Evolutionary conservation across 345 rosid species (phyloP).

Genomic region (Excoecaria agallocha): DNA sequence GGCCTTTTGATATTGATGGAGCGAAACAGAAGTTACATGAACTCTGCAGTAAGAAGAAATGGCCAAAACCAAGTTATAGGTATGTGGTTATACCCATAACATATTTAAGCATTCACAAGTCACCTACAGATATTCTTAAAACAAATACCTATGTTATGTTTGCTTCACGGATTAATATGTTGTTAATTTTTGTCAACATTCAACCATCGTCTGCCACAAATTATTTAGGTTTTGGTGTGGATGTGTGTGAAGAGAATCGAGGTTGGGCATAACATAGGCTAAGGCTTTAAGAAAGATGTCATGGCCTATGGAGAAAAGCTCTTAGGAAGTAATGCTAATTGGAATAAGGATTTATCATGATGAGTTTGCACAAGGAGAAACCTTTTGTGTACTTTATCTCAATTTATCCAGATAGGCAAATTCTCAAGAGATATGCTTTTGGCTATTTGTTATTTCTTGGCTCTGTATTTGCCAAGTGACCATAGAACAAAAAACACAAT

Average conservation of each 20-base stretch:
- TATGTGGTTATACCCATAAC: slow-evolving; percentile 19
- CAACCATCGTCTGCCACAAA: neutral
- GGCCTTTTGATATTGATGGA: slow-evolving; percentile 30
- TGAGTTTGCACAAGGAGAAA: neutral
- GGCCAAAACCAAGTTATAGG: slow-evolving; percentile 69
- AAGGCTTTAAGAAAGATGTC: neutral
- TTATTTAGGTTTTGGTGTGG: neutral
- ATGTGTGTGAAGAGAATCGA: too few species aligned
- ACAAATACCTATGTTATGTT: neutral
- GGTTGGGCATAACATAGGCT: neutral
- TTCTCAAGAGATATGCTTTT: neutral
- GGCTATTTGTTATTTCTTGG: neutral
- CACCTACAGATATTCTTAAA: neutral
- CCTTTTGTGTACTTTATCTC: neutral
- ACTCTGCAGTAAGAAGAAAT: slow-evolving; percentile 55
- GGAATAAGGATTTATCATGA: neutral
- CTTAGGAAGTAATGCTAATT: neutral
- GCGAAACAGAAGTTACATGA: slow-evolving; percentile 64
- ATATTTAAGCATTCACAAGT: neutral
- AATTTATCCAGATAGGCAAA: neutral
- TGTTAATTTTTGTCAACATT: too few species aligned
- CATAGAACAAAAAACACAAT: neutral
- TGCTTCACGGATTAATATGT: neutral
- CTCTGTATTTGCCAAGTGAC: neutral
- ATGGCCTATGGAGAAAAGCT: neutral